Evolutionary conservation across 75 land plant genomes (phyloP).

Genomic region (Cryptomeria japonica): DNA sequence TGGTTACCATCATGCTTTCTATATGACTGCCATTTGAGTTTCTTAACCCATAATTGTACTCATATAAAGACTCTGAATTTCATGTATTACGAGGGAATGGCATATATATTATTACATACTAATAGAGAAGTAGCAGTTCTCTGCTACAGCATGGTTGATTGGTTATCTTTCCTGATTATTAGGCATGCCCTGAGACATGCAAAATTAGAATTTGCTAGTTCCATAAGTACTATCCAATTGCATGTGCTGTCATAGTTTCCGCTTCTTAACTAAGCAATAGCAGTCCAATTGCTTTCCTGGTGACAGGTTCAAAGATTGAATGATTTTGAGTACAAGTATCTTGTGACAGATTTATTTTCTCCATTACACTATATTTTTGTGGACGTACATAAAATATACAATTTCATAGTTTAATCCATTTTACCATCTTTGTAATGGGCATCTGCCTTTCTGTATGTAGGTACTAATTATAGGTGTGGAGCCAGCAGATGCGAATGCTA

Average conservation of each 20-base stretch:
- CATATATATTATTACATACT: not conserved
- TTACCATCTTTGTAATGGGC: not conserved
- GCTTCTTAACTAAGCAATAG: not conserved
- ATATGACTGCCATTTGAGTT: not conserved
- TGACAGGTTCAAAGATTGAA: not conserved
- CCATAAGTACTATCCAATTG: not conserved
- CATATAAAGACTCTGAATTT: not conserved
- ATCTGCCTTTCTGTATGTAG: slow-evolving; percentile 30
- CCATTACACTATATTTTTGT: not conserved
- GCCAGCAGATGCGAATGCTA: slow-evolving; percentile 89
- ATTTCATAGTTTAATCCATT: not conserved
- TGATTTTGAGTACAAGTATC: not conserved
- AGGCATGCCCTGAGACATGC: not conserved
- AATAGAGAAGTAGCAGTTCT: not conserved
- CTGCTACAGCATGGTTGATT: not conserved
- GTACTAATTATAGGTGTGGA: slow-evolving; percentile 87
- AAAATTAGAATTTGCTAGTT: not conserved
- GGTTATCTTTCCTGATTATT: not conserved
- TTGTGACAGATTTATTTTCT: not conserved
- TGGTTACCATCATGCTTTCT: not conserved
- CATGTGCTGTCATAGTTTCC: not conserved
- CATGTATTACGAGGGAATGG: not conserved
- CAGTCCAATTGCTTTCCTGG: not conserved
- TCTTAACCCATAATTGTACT: not conserved
- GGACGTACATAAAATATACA: not conserved